Evolutionary conservation across 768 basidiomycete genomes (phyloP).

Genomic region (Daedaleopsis nitida): DNA sequence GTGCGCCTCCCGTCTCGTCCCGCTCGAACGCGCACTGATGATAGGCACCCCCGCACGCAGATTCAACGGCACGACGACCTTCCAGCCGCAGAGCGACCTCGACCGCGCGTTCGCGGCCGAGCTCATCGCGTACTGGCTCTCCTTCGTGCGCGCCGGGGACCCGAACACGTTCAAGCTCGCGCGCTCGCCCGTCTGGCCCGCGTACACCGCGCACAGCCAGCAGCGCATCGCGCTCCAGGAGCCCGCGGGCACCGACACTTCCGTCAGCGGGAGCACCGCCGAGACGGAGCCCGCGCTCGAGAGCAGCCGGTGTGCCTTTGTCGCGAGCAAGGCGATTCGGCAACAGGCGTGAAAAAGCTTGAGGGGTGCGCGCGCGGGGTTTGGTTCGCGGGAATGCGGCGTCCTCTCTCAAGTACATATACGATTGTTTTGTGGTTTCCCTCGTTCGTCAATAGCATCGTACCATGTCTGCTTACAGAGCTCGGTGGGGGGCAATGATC

Average conservation of each 20-base stretch:
- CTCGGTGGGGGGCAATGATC: no score
- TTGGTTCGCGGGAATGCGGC: no score
- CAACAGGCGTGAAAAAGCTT: slow-evolving; percentile 37
- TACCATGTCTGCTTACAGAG: no score
- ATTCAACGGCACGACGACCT: slow-evolving; percentile 54
- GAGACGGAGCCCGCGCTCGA: slow-evolving; percentile 43
- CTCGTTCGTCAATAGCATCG: no score
- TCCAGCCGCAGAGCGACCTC: slow-evolving; percentile 46
- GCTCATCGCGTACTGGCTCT: slow-evolving; percentile 66
- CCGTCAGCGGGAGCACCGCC: slow-evolving; percentile 41
- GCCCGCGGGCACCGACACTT: slow-evolving; percentile 31
- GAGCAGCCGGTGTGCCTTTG: slow-evolving; percentile 41
- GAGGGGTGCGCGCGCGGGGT: no score
- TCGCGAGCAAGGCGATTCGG: slow-evolving; percentile 34
- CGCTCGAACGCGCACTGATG: not conserved
- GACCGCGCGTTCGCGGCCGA: slow-evolving; percentile 58
- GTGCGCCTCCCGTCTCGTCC: no score
- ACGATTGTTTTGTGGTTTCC: no score
- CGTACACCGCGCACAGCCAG: slow-evolving; percentile 34
- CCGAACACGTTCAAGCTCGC: slow-evolving; percentile 58
- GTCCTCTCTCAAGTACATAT: not conserved
- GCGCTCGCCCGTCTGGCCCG: slow-evolving; percentile 52
- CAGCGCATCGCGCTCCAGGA: slow-evolving; percentile 51
- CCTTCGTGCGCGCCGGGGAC: slow-evolving; percentile 58
- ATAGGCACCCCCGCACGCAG: slow-evolving; percentile 8